These are phyloP conservation scores for Immersiella caudata DNA, from an alignment of 495 filamentous ascomycete genomes.

Conservation along the genomic window DNA sequence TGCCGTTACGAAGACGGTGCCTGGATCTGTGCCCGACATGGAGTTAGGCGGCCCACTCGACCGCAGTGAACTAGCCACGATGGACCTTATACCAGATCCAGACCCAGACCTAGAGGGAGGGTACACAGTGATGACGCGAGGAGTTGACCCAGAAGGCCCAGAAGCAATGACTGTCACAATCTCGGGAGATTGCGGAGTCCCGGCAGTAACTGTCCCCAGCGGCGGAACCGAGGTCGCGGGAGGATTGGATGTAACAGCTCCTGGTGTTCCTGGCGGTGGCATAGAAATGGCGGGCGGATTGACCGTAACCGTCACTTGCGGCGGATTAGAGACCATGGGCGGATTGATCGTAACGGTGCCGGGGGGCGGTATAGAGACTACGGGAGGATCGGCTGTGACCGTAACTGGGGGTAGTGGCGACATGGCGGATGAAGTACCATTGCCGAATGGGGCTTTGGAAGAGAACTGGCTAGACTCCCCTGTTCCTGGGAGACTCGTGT, in stretches of 20 bases:
- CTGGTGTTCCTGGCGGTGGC: not conserved
- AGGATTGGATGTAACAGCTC: not conserved
- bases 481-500: not conserved
- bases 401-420: slow-evolving; percentile 9
- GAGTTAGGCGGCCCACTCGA: not conserved
- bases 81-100: not conserved
- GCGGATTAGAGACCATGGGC: not conserved
- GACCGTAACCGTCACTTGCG: not conserved
- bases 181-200: not conserved
- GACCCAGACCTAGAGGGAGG: not conserved
- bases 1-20: slow-evolving; percentile 16
- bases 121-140: not conserved
- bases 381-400: slow-evolving; percentile 5
- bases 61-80: not conserved
- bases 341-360: not conserved
- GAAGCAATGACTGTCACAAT: not conserved
- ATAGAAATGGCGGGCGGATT: not conserved
- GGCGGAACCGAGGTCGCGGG: not conserved
- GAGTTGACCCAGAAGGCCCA: not conserved
- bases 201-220: not conserved
- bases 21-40: slow-evolving; percentile 7
- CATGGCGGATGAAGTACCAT: not conserved
- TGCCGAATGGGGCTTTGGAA: not conserved
- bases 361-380: not conserved
- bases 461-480: not conserved